These are phyloP conservation scores for Brettanomyces naardenensis DNA, from an alignment of 805 yeast species.

Conservation along the genomic window DNA sequence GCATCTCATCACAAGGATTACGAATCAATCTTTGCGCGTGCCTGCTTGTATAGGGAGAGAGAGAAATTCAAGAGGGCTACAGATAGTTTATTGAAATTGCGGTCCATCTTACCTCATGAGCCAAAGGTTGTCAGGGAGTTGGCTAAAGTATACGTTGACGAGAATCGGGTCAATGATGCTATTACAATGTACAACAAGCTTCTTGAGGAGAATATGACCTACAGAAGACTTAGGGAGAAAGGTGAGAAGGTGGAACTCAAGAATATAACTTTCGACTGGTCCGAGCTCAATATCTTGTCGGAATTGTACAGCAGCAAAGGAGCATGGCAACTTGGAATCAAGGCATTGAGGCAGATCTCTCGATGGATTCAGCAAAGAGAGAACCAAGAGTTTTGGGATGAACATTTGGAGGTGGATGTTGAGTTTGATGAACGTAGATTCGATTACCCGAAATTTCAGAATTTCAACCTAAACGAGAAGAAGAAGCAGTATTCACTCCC, in stretches of 20 bases:
- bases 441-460: conserved; percentile 35
- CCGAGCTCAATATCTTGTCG: conserved; percentile 74
- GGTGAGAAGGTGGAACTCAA: conserved; percentile 15
- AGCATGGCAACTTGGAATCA: conserved; percentile 56
- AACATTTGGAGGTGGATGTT: conserved; percentile 48
- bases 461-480: conserved; percentile 31
- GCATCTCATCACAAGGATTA: conserved; percentile 37
- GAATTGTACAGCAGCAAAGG: conserved; percentile 71
- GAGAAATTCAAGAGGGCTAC: conserved; percentile 65
- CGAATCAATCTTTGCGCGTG: conserved; percentile 54
- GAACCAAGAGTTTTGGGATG: conserved; percentile 61
- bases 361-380: conserved; percentile 77
- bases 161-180: conserved; percentile 63
- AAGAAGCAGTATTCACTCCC: conserved; percentile 51
- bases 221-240: conserved; percentile 23
- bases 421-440: conserved; percentile 76
- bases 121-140: conserved; percentile 52
- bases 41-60: conserved; percentile 57
- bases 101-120: conserved; percentile 49
- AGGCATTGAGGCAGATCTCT: conserved; percentile 58
- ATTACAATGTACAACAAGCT: conserved; percentile 59
- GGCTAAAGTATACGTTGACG: conserved; percentile 44
- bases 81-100: conserved; percentile 60
- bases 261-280: conserved; percentile 69
- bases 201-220: conserved; percentile 48